Base-by-base conservation (phyloP, 495 filamentous ascomycete genomes). In the Xylaria bambusicola region DNA sequence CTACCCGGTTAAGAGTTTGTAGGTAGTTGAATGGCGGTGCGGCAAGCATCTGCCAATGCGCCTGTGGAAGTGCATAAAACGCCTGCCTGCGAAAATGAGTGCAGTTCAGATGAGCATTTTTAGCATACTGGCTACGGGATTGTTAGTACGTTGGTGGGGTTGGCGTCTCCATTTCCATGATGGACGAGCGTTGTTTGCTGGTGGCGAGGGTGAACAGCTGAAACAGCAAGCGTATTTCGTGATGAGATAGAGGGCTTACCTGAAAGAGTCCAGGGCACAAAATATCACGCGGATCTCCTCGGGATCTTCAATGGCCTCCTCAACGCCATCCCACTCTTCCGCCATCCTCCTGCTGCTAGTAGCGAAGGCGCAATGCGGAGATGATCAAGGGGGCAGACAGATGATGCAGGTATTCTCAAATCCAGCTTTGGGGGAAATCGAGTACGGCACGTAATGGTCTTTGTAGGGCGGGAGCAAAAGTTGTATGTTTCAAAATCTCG, bases 1-100 rank as follows among this genome's bases (percentile, higher is more conserved):
- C 95, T 15, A 96, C 83, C 26, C 78, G 78, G 56, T 85, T 82
- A 31, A 98, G 83, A 6, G 84, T 89, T 18, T 90, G 80, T 10
- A 96, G 77, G 52, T 93, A 84, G 48, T 85, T 89, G 77, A 97
- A 94, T 2, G 92, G 93, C 1, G 88, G 84, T 31, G 81, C 80
- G 0, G 90, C 83, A 2, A 98, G 86, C 64, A 94, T 75, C 62
- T 88, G 78, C 85, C 90, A 92, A 64, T 98, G 93, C 1, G 77
- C 74, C 29, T 85, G 82, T 1, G 93, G 91, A n/a, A 98, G 79
- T 13, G 90, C 86, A 70, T 96, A 98, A 80, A 98, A 97, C 9
- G 88, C 82, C 71, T 91, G 92, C 10, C 94, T 86, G 8, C 95
- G 85, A 12, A 89, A 82, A 71, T 98, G 93, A 18, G 95, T 98